A percentile compares a stretch with the other conserved stretches of the same genome.
These are phyloP conservation scores for Penicillium brevicompactum DNA, from an alignment of 2,329 filamentous ascomycete species.

Conservation along the genomic window DNA sequence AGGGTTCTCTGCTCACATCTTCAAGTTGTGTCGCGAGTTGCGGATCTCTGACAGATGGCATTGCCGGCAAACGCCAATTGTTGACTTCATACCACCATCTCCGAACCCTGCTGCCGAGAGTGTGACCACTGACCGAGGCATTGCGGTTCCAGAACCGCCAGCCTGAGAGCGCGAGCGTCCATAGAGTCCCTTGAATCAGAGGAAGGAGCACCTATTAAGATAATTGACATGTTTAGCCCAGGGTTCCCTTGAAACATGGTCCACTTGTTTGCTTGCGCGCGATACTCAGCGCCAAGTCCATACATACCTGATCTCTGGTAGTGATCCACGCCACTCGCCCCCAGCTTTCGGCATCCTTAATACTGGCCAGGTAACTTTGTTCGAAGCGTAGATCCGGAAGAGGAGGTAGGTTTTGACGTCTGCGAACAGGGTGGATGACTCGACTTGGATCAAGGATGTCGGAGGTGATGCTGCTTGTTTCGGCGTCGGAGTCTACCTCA, in stretches of 20 bases:
- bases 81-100: conserved; percentile 97
- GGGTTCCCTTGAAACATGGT: neutral
- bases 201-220: conserved; percentile 76
- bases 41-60: conserved; percentile 27
- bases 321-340: conserved; percentile 83
- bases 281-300: neutral
- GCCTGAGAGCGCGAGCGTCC: conserved; percentile 79
- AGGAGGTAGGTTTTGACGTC: conserved; percentile 63
- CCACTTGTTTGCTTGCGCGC: neutral
- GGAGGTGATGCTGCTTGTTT: conserved; percentile 50
- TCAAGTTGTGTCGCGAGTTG: conserved; percentile 43
- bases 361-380: conserved; percentile 94
- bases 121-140: conserved; percentile 74
- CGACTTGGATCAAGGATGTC: conserved; percentile 47
- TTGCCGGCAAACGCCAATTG: conserved; percentile 73
- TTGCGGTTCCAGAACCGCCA: conserved; percentile 89
- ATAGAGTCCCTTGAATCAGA: conserved; percentile 82
- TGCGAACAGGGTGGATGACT: conserved; percentile 37
- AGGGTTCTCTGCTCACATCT: conserved; percentile 41
- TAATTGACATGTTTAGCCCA: conserved; percentile 4
- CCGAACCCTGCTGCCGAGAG: conserved; percentile 73
- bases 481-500: conserved; percentile 51
- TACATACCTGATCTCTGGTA: conserved; percentile 75
- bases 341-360: conserved; percentile 77
- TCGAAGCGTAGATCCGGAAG: conserved; percentile 88